Base-by-base conservation (phyloP, 805 yeast genomes). In the Kodamaea neixiangensis region DNA sequence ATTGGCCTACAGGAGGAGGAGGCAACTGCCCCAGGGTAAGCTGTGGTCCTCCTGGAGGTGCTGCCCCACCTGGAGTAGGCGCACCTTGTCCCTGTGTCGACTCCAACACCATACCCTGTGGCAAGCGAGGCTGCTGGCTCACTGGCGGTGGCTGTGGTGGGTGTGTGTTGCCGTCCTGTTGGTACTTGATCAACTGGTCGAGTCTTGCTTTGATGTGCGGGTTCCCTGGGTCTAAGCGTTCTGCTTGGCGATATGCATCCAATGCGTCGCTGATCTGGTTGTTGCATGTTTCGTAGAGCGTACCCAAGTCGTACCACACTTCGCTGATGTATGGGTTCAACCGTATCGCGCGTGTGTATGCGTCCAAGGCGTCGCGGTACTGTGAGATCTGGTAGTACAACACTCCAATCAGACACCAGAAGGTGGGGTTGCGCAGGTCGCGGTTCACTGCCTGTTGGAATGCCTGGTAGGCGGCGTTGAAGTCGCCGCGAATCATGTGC, bases 251-350 rank as follows among this genome's bases (percentile, higher is more conserved):
- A 66, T 94, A 94, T 2, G 99, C 99, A 70, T 94, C 98, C 56
- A 94, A 75, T 1, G 99, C 99, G 67, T 94, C 99, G 53, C 86
- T 81, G 53, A 91, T 80, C 72, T 94, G 99, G 72, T 93, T 92
- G 71, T 92, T 94, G 73, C 99, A 94, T 33, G 97, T 90, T 71
- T 94, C 99, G 68, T 94, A 94, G 39, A 94, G 75, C 5, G 98
- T 94, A 52, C 99, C 99, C 64, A 94, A 79, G 71, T 94, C 99
- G 71, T 94, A 94, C 99, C 99, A 94, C 20, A 94, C 99, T 70
- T 94, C 99, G 53, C 94, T 84, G 58, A 94, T 87, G 74, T 92
- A 92, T 13, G 99, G 99, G 61, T 94, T 94, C 62, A 94, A 80
- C 60, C 97, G 80, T 54, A 94, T 94, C 9, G 99, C 99, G 50